Percentiles rank a stretch among this genome's conserved stretches.
These are phyloP conservation scores for Fraxinus cuspidata DNA, from an alignment of 257 asterid species.

Conservation along the genomic window DNA sequence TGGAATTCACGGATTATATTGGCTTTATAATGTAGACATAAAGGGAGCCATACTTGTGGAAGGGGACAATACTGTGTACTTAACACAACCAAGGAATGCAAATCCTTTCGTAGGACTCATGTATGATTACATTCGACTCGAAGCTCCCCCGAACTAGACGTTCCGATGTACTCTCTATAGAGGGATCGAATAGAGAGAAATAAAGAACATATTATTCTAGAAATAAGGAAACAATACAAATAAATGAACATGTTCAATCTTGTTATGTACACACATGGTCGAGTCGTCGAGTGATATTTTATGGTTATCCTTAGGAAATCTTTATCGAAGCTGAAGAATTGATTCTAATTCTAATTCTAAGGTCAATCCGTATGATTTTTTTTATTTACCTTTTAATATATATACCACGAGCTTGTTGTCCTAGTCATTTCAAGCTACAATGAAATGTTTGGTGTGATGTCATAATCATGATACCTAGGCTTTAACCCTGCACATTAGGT, in stretches of 20 bases:
- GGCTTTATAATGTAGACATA: conserved; percentile 62
- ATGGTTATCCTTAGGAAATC: too few species aligned
- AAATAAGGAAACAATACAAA: not conserved
- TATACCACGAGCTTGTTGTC: too few species aligned
- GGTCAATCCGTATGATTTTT: too few species aligned
- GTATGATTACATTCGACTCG: conserved; percentile 78
- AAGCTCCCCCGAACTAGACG: conserved; percentile 40
- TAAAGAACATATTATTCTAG: too few species aligned
- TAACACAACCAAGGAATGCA: conserved; percentile 57
- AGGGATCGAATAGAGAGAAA: conserved; percentile 1
- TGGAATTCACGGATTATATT: conserved; percentile 76
- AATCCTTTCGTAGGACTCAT: conserved; percentile 63
- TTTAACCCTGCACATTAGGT: too few species aligned
- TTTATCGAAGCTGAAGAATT: too few species aligned
- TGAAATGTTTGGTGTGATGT: too few species aligned
- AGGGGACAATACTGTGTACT: conserved; percentile 55
- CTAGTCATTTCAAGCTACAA: too few species aligned
- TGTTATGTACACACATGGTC: not conserved
- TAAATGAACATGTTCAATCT: not conserved
- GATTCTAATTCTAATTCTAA: too few species aligned
- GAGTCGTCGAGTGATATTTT: too few species aligned
- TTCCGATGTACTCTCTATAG: not conserved
- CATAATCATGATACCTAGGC: too few species aligned
- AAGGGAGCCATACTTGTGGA: conserved; percentile 32
- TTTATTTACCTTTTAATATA: too few species aligned